Evolutionary conservation across 495 filamentous ascomycete genomes (phyloP), one percentile per base, ranked within the genome.

Genomic region (Venustampulla echinocandica): DNA sequence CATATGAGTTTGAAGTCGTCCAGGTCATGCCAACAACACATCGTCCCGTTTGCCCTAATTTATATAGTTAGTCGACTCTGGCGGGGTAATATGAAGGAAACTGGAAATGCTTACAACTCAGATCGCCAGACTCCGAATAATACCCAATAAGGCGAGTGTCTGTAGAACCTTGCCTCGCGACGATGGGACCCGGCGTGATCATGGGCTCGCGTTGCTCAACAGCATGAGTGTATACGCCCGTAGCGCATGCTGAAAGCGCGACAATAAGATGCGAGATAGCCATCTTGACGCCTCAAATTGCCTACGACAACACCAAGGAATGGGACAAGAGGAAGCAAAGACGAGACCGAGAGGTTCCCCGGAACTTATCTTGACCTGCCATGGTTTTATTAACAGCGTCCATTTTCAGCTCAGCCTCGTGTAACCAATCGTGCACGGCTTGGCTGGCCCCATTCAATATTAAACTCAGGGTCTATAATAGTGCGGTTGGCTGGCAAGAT

Each of bases 211-310:
- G 5, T n/a, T 10, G 33, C 7, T 20, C 7, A 9, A 21, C 10
- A 21, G 37, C 15, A 5, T 7, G 3, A 9, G 37, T 17, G 22
- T 21, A 20, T n/a, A 40, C 37, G 3, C 10, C 6, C 7, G 37
- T 21, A 20, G 22, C 37, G n/a, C 37, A 40, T 22, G 37, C 20
- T 17, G 27, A 30, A n/a, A 40, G 18, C 10, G 20, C 37, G n/a
- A 22, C 18, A 4, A 17, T 10, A 20, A 40, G 22, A n/a, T 5
- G 3, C 6, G 18, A 21, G 4, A n/a, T 40, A 3, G 18, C 3
- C 37, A 40, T 40, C 37, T 40, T 40, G 37, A 20, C 20, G n/a
- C 20, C 20, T 40, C 22, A 17, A 40, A n/a, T 15, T 6, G n/a
- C 18, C 13, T 10, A 35, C 4, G 33, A 35, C 27, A 30, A 30